A percentile compares a stretch with the other conserved stretches of the same genome.
Evolutionary conservation across 192 early-diverging fungal genomes (phyloP).

Genomic region (Umbelopsis sp.): DNA sequence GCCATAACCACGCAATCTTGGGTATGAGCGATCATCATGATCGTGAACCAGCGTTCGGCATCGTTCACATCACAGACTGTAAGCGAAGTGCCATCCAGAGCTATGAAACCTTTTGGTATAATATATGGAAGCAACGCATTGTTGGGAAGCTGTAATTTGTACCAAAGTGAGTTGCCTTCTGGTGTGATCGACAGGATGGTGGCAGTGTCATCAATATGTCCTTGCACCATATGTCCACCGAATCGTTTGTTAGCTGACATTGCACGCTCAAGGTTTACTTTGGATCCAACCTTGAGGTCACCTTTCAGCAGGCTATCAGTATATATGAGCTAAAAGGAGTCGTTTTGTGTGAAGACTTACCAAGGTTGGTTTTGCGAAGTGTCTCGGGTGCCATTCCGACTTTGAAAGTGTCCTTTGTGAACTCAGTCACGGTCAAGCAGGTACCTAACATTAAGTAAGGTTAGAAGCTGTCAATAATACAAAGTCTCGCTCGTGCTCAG

Average conservation of each 20-base stretch:
- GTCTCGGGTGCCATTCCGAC: slow-evolving; percentile 94
- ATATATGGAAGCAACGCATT: slow-evolving; percentile 77
- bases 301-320: slow-evolving; percentile 43
- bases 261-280: slow-evolving; percentile 95
- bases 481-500: background rate
- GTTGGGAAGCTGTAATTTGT: slow-evolving; percentile 66
- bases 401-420: slow-evolving; percentile 80
- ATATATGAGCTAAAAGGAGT: background rate
- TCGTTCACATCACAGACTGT: slow-evolving; percentile 92
- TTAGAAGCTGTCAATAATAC: background rate
- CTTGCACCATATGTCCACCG: slow-evolving; percentile 98
- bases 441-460: slow-evolving; percentile 55
- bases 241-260: slow-evolving; percentile 85
- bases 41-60: slow-evolving; percentile 71
- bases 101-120: slow-evolving; percentile 94
- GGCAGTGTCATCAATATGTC: slow-evolving; percentile 91
- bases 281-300: slow-evolving; percentile 71
- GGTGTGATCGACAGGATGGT: slow-evolving; percentile 71
- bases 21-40: slow-evolving; percentile 97
- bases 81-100: slow-evolving; percentile 92
- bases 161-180: slow-evolving; percentile 89
- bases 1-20: slow-evolving; percentile 83
- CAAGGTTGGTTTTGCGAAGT: slow-evolving; percentile 89
- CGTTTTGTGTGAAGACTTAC: slow-evolving; percentile 38
- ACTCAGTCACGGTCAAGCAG: slow-evolving; percentile 97